phyloP scores from a whole-genome alignment of 2,329 filamentous ascomycete genomes.

The Clarireedia homoeocarpa region DNA sequence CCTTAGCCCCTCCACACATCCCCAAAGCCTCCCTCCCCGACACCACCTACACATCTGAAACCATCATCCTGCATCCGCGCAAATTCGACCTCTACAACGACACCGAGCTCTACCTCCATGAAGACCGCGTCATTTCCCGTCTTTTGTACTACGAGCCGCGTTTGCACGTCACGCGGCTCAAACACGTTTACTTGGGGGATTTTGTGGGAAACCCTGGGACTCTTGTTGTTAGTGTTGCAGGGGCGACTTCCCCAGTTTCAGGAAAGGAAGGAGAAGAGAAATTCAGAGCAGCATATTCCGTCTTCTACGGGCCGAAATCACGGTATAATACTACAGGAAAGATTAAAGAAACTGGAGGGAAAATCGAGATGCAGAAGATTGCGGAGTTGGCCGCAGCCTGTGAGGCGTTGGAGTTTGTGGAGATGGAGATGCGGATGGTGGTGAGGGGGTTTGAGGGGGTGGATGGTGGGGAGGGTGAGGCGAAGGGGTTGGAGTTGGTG shows the following conservation, averaged over 20 bases:
- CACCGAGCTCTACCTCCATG: slow-evolving; percentile 2
- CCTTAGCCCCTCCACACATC: background rate
- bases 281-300: background rate
- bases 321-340: slow-evolving; percentile 4
- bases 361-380: slow-evolving; percentile 5
- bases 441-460: slow-evolving; percentile 1
- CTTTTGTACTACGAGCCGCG: background rate
- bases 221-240: slow-evolving; percentile 4
- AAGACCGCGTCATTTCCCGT: background rate
- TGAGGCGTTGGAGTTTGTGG: slow-evolving; percentile 8
- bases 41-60: background rate
- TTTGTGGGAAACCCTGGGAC: slow-evolving; percentile 2
- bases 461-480: background rate
- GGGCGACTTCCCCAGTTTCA: background rate
- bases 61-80: background rate
- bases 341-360: background rate
- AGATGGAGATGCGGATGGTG: background rate
- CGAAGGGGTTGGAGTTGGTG: background rate
- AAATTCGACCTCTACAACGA: slow-evolving; percentile 7
- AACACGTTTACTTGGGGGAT: background rate
- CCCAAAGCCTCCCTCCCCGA: background rate
- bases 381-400: background rate
- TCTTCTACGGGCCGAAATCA: background rate
- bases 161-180: background rate
- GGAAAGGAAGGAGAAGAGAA: background rate